phyloP scores from a whole-genome alignment of 129 eudicot species.

The Saposhnikovia divaricata region DNA sequence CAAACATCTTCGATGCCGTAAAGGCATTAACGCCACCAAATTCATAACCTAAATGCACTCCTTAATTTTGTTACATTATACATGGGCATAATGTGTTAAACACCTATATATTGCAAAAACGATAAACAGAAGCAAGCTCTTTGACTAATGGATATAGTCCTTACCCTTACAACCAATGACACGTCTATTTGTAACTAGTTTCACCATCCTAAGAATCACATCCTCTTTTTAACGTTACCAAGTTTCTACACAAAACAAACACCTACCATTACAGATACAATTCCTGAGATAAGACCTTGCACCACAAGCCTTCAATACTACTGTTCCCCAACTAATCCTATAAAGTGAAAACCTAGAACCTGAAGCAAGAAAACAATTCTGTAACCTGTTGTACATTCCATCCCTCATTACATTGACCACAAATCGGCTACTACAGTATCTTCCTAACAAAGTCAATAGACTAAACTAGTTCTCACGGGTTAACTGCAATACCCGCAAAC shows the following conservation, averaged over 20 bases:
- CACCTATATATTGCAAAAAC: no score
- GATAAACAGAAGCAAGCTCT: neutral
- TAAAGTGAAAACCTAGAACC: neutral
- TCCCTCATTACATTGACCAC: neutral
- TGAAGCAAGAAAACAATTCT: neutral
- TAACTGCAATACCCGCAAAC: neutral
- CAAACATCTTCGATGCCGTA: neutral
- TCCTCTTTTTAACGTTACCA: no score
- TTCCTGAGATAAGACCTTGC: neutral
- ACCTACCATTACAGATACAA: neutral
- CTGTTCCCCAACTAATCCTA: neutral
- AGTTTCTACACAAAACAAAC: neutral
- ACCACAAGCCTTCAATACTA: neutral
- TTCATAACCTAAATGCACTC: neutral
- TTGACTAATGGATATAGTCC: neutral
- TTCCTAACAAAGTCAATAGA: neutral
- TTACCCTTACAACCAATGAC: no score
- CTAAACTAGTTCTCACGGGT: neutral
- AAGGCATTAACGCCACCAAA: neutral
- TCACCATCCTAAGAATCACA: no score
- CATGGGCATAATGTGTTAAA: neutral
- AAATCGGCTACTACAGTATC: neutral
- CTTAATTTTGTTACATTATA: neutral
- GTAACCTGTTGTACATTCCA: neutral
- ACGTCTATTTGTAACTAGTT: no score